A percentile compares a stretch with the other conserved stretches of the same genome.
These are phyloP conservation scores for Syzygium malaccense DNA, from an alignment of 441 rosid genomes.

Conservation along the genomic window DNA sequence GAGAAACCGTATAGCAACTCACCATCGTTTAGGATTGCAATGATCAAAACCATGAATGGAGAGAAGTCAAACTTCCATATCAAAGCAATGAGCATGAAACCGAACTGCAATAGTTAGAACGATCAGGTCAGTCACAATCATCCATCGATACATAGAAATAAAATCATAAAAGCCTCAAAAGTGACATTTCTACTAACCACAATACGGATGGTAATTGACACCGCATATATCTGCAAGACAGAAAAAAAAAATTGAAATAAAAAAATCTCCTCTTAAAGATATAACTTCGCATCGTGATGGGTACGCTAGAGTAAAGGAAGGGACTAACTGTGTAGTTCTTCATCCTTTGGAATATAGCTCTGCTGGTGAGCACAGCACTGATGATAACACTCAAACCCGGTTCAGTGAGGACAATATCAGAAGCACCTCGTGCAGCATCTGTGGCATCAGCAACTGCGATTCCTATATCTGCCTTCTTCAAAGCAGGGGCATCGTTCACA, in stretches of 20 bases:
- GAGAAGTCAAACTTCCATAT: slow-evolving; percentile 94
- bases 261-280: background rate
- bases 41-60: slow-evolving; percentile 94
- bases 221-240: slow-evolving; percentile 71
- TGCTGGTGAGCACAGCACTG: slow-evolving; percentile 74
- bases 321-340: slow-evolving; percentile 76
- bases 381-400: slow-evolving; percentile 90
- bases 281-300: background rate
- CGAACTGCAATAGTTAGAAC: slow-evolving; percentile 39
- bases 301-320: background rate
- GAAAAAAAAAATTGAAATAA: background rate
- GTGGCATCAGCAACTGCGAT: slow-evolving; percentile 92
- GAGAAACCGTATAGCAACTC: slow-evolving; percentile 10
- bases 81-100: slow-evolving; percentile 86
- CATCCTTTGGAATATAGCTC: slow-evolving; percentile 93
- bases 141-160: background rate
- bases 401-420: slow-evolving; percentile 84
- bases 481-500: slow-evolving; percentile 92
- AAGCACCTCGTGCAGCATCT: slow-evolving; percentile 87
- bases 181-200: slow-evolving; percentile 52
- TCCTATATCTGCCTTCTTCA: slow-evolving; percentile 92
- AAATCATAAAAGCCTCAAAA: background rate
- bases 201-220: slow-evolving; percentile 92
- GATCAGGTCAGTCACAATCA: background rate
- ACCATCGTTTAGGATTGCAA: slow-evolving; percentile 96